phyloP scores from a whole-genome alignment of 345 rosid species.

The Viola odorata region DNA sequence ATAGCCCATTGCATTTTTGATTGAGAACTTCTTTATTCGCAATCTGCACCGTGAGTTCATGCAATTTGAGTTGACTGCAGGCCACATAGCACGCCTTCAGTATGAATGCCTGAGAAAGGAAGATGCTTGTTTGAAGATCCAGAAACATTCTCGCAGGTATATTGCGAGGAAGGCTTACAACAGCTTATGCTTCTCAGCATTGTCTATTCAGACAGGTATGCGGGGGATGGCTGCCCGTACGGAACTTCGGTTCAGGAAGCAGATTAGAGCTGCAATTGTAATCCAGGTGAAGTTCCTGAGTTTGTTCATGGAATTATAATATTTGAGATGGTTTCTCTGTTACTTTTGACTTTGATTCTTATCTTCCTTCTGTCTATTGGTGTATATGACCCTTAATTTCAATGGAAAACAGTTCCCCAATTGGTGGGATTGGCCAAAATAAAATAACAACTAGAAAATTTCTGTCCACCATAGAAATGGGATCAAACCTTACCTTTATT shows the following conservation, averaged over 20 bases:
- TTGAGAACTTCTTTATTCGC: neutral
- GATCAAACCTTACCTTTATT: neutral
- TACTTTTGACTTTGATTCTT: conserved; percentile 1
- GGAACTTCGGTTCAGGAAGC: conserved; percentile 60
- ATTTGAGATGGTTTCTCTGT: conserved; percentile 4
- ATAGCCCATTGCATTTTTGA: neutral
- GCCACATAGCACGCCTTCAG: conserved; percentile 58
- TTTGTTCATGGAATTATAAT: neutral
- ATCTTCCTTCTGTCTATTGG: too few species aligned
- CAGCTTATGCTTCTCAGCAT: conserved; percentile 43
- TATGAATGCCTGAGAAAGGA: conserved; percentile 67
- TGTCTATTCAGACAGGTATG: conserved; percentile 72
- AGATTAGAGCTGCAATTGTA: conserved; percentile 58
- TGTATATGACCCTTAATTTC: too few species aligned
- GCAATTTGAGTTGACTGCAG: conserved; percentile 33
- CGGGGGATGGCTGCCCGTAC: conserved; percentile 89
- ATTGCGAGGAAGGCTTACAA: conserved; percentile 65
- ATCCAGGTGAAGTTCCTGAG: conserved; percentile 53
- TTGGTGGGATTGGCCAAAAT: too few species aligned
- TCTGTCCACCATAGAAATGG: neutral
- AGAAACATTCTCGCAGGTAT: conserved; percentile 67
- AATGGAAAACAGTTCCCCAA: too few species aligned
- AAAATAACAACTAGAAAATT: neutral
- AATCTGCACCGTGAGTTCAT: neutral
- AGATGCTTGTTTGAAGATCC: conserved; percentile 73